Percentiles rank a stretch among this genome's conserved stretches.
Conservation (phyloP, 768 basidiomycete species). For the Kwoniella sp. region DNA sequence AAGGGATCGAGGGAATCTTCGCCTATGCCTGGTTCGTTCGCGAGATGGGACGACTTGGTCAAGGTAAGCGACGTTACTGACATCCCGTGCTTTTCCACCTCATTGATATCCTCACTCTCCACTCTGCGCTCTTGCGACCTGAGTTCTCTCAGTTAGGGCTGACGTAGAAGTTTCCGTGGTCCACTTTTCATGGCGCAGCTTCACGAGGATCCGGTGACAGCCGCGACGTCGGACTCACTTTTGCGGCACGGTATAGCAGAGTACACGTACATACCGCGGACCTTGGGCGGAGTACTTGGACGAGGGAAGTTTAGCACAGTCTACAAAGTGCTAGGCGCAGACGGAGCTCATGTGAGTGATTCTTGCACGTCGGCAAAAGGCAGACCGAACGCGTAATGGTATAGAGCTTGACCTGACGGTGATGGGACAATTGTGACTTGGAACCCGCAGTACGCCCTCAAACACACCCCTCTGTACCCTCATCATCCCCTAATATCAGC, state of each 20-base stretch:
- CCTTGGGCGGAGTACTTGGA: constrained; percentile 50
- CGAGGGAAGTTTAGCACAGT: constrained; percentile 59
- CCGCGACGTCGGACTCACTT: constrained; percentile 53
- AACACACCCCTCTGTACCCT: constrained; percentile 59
- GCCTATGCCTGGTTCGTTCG: neutral
- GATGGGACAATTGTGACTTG: too few relatives aligned
- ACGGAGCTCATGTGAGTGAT: constrained; percentile 53
- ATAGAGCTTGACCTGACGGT: too few relatives aligned
- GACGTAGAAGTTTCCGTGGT: neutral
- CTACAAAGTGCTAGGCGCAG: constrained; percentile 53
- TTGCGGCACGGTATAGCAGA: constrained; percentile 55
- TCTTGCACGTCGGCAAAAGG: too few relatives aligned
- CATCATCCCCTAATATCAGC: constrained; percentile 60
- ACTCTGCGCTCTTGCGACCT: neutral
- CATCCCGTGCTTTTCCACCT: neutral
- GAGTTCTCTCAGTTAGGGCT: neutral
- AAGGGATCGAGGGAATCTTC: constrained; percentile 4
- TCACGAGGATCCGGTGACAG: constrained; percentile 22
- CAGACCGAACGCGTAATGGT: too few relatives aligned
- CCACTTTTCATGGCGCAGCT: too few relatives aligned
- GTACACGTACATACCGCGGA: constrained; percentile 51
- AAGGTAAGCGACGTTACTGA: constrained; percentile 23
- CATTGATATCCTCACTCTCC: neutral
- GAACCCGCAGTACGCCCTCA: constrained; percentile 57
- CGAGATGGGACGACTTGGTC: constrained; percentile 31